A percentile compares a stretch with the other conserved stretches of the same genome.
Conservation (phyloP, 805 yeast species). For the Candida qinlingensis region DNA sequence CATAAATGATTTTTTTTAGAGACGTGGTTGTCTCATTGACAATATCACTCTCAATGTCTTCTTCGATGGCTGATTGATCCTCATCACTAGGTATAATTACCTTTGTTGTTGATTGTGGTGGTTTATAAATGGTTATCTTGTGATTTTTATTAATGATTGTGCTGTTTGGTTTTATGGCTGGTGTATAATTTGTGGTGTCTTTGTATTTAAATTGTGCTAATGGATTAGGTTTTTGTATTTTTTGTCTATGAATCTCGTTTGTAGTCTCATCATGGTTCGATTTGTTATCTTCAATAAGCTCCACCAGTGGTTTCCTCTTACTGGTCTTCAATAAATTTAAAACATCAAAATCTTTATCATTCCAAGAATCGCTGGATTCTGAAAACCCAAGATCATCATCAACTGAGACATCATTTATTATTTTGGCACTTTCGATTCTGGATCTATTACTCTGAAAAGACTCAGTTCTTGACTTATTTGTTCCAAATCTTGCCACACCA, state of each 20-base stretch:
- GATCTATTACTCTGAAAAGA: no score
- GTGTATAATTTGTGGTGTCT: not conserved
- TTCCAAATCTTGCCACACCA: not conserved
- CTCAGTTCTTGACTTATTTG: not conserved
- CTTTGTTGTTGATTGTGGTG: not conserved
- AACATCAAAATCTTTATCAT: not conserved
- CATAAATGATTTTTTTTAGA: slow-evolving; percentile 2
- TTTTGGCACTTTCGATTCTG: no score
- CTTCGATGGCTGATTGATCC: no score
- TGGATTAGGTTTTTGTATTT: no score
- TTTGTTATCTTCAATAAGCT: no score
- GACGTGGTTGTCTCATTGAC: not conserved
- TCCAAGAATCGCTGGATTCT: not conserved
- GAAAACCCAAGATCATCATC: not conserved
- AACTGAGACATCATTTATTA: not conserved
- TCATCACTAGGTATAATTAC: not conserved
- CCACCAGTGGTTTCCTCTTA: not conserved
- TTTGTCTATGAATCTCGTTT: no score
- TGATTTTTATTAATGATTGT: not conserved
- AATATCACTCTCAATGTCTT: no score
- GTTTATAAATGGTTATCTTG: not conserved
- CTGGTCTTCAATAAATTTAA: not conserved
- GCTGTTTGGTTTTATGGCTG: not conserved
- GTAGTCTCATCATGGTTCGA: no score
- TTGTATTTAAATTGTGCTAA: not conserved